Percentiles rank a stretch among this genome's conserved stretches.
phyloP scores from a whole-genome alignment of 345 rosid species.

The Syzygium jambos region DNA sequence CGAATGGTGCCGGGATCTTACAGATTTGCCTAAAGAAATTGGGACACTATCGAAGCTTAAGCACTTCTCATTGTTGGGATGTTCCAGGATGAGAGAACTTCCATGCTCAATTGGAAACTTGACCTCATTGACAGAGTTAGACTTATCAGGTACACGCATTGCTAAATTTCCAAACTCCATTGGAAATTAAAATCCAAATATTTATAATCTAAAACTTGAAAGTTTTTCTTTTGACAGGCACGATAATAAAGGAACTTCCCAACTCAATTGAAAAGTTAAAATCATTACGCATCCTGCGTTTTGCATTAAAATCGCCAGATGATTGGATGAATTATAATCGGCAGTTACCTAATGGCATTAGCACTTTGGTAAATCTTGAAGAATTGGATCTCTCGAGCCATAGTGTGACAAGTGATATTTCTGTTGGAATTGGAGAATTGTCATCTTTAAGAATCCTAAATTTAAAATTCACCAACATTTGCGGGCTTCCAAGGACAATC shows the following conservation, averaged over 20 bases:
- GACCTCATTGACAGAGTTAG: not conserved
- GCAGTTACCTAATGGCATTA: not conserved
- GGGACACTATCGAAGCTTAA: fast-evolving
- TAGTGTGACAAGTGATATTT: fast-evolving
- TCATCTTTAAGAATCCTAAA: not conserved
- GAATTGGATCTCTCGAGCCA: not conserved
- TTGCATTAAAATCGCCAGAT: fast-evolving
- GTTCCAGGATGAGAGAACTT: not conserved
- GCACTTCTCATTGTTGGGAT: not conserved
- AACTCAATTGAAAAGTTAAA: not conserved
- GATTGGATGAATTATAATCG: not conserved
- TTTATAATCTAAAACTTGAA: not conserved
- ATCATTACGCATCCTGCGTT: not conserved
- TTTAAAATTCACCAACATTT: fast-evolving
- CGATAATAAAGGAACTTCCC: not conserved
- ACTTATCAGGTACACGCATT: not conserved
- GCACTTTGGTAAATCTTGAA: not conserved
- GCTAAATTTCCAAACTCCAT: not conserved
- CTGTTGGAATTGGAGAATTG: not conserved
- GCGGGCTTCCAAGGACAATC: not conserved
- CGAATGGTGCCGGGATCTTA: fast-evolving
- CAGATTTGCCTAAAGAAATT: fast-evolving
- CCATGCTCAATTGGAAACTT: not conserved
- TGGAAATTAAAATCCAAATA: not conserved
- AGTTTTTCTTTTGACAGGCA: not conserved